A percentile compares a stretch with the other conserved stretches of the same genome.
phyloP scores from a whole-genome alignment of 176 grass and related monocot species.

The Aegilops sharonensis region DNA sequence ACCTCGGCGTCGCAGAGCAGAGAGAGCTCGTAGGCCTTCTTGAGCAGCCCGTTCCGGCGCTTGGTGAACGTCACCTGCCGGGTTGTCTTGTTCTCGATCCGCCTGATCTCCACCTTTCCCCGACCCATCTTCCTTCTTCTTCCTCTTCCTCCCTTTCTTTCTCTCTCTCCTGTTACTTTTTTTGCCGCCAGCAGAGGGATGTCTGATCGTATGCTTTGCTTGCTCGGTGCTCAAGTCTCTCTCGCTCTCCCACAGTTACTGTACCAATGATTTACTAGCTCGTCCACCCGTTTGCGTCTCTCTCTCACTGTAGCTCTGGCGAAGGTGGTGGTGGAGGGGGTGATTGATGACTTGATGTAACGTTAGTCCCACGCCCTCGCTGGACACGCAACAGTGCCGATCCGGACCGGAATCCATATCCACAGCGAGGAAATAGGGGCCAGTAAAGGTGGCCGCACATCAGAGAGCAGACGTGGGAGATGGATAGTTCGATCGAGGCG shows the following conservation, averaged over 20 bases:
- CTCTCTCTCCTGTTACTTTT: neutral
- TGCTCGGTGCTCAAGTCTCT: neutral
- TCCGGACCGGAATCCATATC: neutral
- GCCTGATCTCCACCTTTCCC: constrained; percentile 84
- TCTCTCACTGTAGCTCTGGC: neutral
- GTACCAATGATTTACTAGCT: neutral
- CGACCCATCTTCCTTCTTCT: constrained; percentile 47
- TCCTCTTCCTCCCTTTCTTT: too few species aligned
- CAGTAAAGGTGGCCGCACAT: neutral
- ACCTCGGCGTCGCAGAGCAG: constrained; percentile 81
- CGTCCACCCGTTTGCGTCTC: neutral
- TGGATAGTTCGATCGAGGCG: neutral
- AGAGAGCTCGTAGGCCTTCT: constrained; percentile 76
- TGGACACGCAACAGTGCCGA: neutral
- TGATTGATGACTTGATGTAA: neutral
- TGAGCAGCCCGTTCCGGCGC: constrained; percentile 79
- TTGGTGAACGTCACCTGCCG: constrained; percentile 89
- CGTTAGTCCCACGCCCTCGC: neutral
- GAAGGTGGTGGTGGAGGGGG: neutral
- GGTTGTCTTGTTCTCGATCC: constrained; percentile 97
- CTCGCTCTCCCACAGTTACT: neutral
- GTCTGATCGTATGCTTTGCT: constrained; percentile 21
- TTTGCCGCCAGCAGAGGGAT: neutral
- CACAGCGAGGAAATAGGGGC: neutral
- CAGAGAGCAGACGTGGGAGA: neutral